Evolutionary conservation across 805 yeast genomes (phyloP).

Genomic region (Candida loeiensis): DNA sequence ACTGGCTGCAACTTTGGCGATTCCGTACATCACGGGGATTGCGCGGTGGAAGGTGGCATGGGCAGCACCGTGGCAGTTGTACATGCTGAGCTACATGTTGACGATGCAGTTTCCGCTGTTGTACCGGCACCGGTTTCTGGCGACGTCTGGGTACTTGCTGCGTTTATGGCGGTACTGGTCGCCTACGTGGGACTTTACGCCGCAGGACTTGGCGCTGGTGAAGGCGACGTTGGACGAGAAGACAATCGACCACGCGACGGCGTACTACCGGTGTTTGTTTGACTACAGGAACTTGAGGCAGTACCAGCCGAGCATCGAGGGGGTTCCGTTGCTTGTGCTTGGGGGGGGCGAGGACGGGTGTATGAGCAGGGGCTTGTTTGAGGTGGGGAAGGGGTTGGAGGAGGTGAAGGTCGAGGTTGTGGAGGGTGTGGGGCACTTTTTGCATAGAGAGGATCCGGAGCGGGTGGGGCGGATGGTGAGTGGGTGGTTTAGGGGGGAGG

Average conservation of each 20-base stretch:
- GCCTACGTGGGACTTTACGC: conserved; percentile 33
- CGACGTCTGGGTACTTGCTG: conserved; percentile 24
- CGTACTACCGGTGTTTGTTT: conserved; percentile 34
- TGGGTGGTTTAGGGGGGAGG: conserved; percentile 30
- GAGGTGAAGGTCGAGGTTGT: conserved; percentile 25
- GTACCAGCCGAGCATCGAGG: conserved; percentile 25
- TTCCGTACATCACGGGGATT: conserved; percentile 33
- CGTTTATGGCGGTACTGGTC: conserved; percentile 38
- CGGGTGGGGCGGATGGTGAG: conserved; percentile 22
- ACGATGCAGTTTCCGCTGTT: conserved; percentile 32
- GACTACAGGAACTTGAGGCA: conserved; percentile 18
- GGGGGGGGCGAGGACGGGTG: conserved; percentile 41
- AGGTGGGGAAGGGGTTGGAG: conserved; percentile 19
- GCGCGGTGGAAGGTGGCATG: conserved; percentile 25
- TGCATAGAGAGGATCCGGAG: conserved; percentile 37
- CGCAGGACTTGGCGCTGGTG: conserved; percentile 25
- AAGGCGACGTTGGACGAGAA: conserved; percentile 24
- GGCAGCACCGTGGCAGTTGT: conserved; percentile 34
- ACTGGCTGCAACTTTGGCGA: conserved; percentile 35
- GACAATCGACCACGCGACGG: conserved; percentile 33
- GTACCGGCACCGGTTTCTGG: conserved; percentile 20
- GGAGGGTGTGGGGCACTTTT: conserved; percentile 34
- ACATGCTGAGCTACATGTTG: conserved; percentile 32
- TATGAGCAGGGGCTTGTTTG: conserved; percentile 28
- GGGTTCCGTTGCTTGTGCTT: conserved; percentile 35